These are phyloP conservation scores for Cercophora newfieldiana DNA, from an alignment of 495 filamentous ascomycete genomes.

Conservation along the genomic window DNA sequence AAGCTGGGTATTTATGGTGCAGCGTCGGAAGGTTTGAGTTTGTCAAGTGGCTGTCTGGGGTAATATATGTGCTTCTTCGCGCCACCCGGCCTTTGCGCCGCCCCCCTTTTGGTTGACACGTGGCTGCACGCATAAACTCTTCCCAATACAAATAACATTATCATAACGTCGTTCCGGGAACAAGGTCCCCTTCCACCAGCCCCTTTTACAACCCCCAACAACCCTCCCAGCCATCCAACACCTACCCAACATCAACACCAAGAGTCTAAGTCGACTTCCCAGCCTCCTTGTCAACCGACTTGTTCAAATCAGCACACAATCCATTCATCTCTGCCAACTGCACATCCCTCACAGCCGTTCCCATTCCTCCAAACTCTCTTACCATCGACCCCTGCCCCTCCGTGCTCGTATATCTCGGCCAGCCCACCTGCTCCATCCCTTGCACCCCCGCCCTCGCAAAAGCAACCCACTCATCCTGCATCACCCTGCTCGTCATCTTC, in stretches of 20 bases:
- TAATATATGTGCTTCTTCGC: too few species aligned
- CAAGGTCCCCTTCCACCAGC: too few species aligned
- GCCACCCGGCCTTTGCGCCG: too few species aligned
- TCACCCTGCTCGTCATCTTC: slow-evolving; percentile 33
- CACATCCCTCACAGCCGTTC: background rate
- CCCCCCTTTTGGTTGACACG: too few species aligned
- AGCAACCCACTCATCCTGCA: slow-evolving; percentile 45
- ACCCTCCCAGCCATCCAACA: too few species aligned
- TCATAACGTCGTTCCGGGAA: too few species aligned
- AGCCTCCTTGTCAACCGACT: background rate
- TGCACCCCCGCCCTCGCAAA: slow-evolving; percentile 35
- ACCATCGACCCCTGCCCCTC: background rate
- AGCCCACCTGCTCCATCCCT: slow-evolving; percentile 15
- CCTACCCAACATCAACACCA: background rate
- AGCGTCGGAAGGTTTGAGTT: too few species aligned
- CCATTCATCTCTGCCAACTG: background rate
- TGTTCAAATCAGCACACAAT: background rate
- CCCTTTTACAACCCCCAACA: too few species aligned
- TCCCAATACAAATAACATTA: too few species aligned
- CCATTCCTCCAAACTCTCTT: background rate
- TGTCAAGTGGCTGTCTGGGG: too few species aligned
- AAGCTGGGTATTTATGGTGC: too few species aligned
- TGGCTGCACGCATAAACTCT: too few species aligned
- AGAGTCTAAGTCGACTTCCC: background rate
- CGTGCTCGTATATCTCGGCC: background rate